A percentile compares a stretch with the other conserved stretches of the same genome.
phyloP scores from a whole-genome alignment of 345 rosid genomes.

The Linum lewisii region DNA sequence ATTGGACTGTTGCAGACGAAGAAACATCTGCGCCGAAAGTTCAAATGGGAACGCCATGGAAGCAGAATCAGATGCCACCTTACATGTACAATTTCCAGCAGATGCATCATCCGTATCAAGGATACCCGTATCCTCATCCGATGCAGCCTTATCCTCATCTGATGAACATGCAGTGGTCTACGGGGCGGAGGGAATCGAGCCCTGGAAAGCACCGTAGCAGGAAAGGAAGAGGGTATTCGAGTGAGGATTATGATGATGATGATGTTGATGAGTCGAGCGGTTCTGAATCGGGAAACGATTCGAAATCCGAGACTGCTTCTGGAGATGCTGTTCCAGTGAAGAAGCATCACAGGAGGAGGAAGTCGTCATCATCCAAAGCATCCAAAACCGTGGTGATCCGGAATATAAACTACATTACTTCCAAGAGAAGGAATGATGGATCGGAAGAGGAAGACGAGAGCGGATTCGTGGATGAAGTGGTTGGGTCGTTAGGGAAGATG shows the following conservation, averaged over 20 bases:
- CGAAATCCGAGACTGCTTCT: conserved; percentile 35
- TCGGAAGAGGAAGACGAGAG: conserved; percentile 41
- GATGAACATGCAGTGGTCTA: conserved; percentile 40
- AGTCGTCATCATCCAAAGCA: no score
- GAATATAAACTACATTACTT: conserved; percentile 78
- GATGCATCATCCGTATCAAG: conserved; percentile 47
- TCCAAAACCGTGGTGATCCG: conserved; percentile 74
- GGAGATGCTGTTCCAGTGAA: conserved; percentile 18
- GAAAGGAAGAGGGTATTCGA: conserved; percentile 34
- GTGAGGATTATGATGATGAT: conserved; percentile 33
- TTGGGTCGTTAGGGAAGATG: conserved; percentile 36
- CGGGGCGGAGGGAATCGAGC: conserved; percentile 17
- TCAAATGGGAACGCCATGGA: conserved; percentile 57
- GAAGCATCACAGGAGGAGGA: conserved; percentile 46
- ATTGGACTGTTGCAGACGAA: conserved; percentile 32
- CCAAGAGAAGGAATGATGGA: conserved; percentile 53
- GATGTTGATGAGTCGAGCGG: conserved; percentile 37
- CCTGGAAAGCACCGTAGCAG: conserved; percentile 23
- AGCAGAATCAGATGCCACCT: conserved; percentile 49
- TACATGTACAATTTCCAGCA: conserved; percentile 46
- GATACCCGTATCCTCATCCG: conserved; percentile 48
- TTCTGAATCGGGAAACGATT: conserved; percentile 42
- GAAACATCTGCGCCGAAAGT: conserved; percentile 25
- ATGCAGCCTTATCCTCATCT: conserved; percentile 44
- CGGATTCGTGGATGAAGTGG: conserved; percentile 41